Percentiles rank a stretch among this genome's conserved stretches.
These are phyloP conservation scores for Emergomyces pasteurianus DNA, from an alignment of 2,329 filamentous ascomycete species.

Conservation along the genomic window DNA sequence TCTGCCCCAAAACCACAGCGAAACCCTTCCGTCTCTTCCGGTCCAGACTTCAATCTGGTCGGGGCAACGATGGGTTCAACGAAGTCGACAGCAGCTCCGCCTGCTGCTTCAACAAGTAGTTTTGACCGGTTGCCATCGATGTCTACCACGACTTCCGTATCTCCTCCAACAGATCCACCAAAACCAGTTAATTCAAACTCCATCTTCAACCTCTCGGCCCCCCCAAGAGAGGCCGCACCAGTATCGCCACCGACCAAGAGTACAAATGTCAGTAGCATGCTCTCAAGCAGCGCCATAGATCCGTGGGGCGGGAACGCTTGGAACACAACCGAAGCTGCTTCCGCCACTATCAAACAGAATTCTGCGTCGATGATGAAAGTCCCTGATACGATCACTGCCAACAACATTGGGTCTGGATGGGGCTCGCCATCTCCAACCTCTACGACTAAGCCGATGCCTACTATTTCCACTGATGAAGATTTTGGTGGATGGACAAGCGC, in stretches of 20 bases:
- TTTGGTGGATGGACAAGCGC: slow-evolving; percentile 90
- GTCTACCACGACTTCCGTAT: slow-evolving; percentile 32
- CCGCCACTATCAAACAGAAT: slow-evolving; percentile 31
- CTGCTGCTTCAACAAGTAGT: slow-evolving; percentile 56
- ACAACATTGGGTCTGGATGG: slow-evolving; percentile 58
- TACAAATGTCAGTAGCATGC: slow-evolving; percentile 32
- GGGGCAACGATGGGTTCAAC: slow-evolving; percentile 15
- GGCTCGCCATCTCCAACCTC: slow-evolving; percentile 31
- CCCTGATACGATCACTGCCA: slow-evolving; percentile 38
- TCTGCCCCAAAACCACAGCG: slow-evolving; percentile 35
- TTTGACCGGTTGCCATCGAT: slow-evolving; percentile 58
- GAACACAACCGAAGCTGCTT: slow-evolving; percentile 51
- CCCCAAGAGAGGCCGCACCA: slow-evolving; percentile 20
- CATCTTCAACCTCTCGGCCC: slow-evolving; percentile 67
- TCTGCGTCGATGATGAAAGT: slow-evolving; percentile 29
- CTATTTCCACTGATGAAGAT: slow-evolving; percentile 80
- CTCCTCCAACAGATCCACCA: slow-evolving; percentile 28
- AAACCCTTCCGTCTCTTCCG: slow-evolving; percentile 42
- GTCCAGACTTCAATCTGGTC: slow-evolving; percentile 27
- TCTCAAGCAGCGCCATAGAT: slow-evolving; percentile 41
- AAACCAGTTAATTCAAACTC: slow-evolving; percentile 42
- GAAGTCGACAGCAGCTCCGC: slow-evolving; percentile 34
- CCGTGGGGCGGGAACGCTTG: slow-evolving; percentile 85
- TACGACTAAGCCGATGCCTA: slow-evolving; percentile 38
- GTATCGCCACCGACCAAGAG: slow-evolving; percentile 26